Conservation (phyloP, 345 rosid species). For the Cardamine occulta region DNA sequence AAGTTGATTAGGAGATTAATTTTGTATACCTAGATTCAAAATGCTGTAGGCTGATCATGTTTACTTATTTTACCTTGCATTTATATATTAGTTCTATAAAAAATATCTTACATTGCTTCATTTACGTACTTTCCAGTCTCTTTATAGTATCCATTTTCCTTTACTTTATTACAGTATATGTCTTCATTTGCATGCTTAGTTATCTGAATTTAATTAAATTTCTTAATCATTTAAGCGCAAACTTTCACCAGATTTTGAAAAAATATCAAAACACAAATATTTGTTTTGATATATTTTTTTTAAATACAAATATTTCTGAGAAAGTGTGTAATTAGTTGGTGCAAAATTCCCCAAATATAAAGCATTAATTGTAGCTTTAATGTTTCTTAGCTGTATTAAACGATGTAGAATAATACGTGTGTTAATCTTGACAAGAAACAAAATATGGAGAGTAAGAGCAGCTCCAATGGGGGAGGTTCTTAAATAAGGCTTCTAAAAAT, state of each 20-base stretch:
- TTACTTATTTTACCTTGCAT: background rate
- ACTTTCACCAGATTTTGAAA: background rate
- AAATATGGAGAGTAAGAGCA: background rate
- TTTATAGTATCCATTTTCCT: no score
- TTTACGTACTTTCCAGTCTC: no score
- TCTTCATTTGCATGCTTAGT: background rate
- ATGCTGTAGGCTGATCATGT: no score
- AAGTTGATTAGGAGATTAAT: background rate
- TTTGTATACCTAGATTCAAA: no score
- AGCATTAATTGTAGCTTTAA: background rate
- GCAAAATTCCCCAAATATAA: background rate
- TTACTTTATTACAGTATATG: background rate
- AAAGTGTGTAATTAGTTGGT: background rate
- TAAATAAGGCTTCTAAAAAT: no score
- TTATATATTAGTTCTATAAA: no score
- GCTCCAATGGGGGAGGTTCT: no score
- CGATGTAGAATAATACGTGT: background rate
- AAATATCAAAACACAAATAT: background rate
- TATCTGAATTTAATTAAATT: background rate
- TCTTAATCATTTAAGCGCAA: background rate
- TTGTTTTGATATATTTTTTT: no score
- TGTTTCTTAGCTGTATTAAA: conserved; percentile 15
- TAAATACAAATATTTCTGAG: background rate
- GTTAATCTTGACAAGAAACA: background rate
- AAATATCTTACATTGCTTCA: no score